These are phyloP conservation scores for Amylostereum areolatum DNA, from an alignment of 1,284 basidiomycete genomes.

Conservation along the genomic window DNA sequence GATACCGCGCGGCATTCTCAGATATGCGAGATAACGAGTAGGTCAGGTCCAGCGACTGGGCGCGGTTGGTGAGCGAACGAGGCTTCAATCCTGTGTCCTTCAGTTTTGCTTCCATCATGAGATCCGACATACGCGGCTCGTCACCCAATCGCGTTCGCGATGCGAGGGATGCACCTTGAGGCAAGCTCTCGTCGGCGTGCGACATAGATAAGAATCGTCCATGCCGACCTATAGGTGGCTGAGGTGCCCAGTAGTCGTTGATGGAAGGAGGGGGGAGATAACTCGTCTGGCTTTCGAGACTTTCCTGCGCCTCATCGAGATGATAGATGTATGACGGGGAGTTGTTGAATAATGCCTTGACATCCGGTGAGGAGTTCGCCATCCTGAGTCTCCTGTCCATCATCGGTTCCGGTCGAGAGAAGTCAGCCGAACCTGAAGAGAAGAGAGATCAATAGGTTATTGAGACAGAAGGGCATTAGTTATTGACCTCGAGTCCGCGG, in stretches of 20 bases:
- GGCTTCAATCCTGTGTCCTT: conserved; percentile 74
- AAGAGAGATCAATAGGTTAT: conserved; percentile 1
- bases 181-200: conserved; percentile 15
- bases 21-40: conserved; percentile 72
- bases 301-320: conserved; percentile 62
- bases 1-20: conserved; percentile 54
- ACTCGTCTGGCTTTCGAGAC: conserved; percentile 41
- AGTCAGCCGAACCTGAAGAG: conserved; percentile 63
- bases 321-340: conserved; percentile 72
- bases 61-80: conserved; percentile 70
- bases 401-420: conserved; percentile 64
- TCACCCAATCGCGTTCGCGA: conserved; percentile 61
- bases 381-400: conserved; percentile 75
- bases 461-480: conserved; percentile 2
- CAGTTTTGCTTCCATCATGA: conserved; percentile 79
- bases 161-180: conserved; percentile 58
- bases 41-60: conserved; percentile 76
- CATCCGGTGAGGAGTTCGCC: conserved; percentile 87
- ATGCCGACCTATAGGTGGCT: conserved; percentile 65
- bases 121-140: conserved; percentile 86
- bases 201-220: conserved; percentile 11
- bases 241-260: conserved; percentile 67
- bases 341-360: conserved; percentile 90
- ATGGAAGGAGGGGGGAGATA: conserved; percentile 45
- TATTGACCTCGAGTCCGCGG: conserved; percentile 61